A percentile compares a stretch with the other conserved stretches of the same genome.
These are phyloP conservation scores for Alnus glutinosa DNA, from an alignment of 306 rosid species.

Conservation along the genomic window DNA sequence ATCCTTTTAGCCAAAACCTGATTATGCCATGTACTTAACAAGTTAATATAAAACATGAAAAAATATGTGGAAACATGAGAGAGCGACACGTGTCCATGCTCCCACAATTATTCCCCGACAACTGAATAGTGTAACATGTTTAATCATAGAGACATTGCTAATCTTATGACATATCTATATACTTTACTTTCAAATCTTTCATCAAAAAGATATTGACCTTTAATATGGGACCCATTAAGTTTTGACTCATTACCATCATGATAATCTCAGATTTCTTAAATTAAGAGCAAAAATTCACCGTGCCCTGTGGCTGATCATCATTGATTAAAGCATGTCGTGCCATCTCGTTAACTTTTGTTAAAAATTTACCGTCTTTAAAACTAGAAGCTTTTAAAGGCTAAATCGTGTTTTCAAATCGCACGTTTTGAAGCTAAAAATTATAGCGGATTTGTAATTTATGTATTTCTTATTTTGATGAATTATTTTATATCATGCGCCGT, in stretches of 20 bases:
- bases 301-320: slow-evolving; percentile 13
- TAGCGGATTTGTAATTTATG: no score
- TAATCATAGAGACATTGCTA: slow-evolving; percentile 20
- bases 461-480: no score
- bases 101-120: slow-evolving; percentile 28
- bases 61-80: background rate
- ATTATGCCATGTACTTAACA: background rate
- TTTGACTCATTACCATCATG: slow-evolving; percentile 31
- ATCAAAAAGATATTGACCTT: slow-evolving; percentile 15
- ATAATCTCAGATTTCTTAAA: background rate
- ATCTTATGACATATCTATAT: background rate
- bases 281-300: background rate
- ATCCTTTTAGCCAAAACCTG: background rate
- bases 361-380: no score
- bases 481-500: no score
- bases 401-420: no score
- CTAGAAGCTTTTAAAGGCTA: no score
- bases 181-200: slow-evolving; percentile 20
- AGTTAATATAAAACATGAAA: background rate
- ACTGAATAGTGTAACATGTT: slow-evolving; percentile 21
- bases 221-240: slow-evolving; percentile 22
- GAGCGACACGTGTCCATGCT: slow-evolving; percentile 5
- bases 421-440: no score
- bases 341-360: background rate
- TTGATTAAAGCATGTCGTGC: slow-evolving; percentile 9